phyloP scores from a whole-genome alignment of 1,284 basidiomycete genomes.

The Pseudozyma tsukubaensis region DNA sequence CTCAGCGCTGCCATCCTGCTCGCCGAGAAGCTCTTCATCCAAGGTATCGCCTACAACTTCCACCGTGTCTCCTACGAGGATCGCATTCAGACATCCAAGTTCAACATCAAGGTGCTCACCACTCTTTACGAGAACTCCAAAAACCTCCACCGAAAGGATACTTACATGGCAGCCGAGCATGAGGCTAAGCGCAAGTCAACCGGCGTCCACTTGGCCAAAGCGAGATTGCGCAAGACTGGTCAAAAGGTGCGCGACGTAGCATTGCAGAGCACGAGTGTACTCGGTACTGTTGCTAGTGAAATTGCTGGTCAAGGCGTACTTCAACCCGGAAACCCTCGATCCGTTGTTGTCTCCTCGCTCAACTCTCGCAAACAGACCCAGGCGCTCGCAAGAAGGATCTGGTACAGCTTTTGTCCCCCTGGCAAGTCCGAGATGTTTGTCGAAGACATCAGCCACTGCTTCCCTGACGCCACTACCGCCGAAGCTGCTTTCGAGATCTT shows the following conservation, averaged over 20 bases:
- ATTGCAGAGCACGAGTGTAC: slow-evolving; percentile 64
- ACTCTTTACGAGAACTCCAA: slow-evolving; percentile 79
- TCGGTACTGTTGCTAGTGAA: slow-evolving; percentile 74
- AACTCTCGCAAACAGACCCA: slow-evolving; percentile 78
- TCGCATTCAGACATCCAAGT: slow-evolving; percentile 84
- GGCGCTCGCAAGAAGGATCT: slow-evolving; percentile 84
- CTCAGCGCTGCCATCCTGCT: slow-evolving; percentile 80
- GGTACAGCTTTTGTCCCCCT: slow-evolving; percentile 81
- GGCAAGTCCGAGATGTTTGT: slow-evolving; percentile 72
- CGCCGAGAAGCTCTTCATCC: slow-evolving; percentile 86
- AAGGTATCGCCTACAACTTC: slow-evolving; percentile 77
- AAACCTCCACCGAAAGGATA: slow-evolving; percentile 69
- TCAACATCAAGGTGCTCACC: slow-evolving; percentile 79
- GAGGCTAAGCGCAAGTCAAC: slow-evolving; percentile 48
- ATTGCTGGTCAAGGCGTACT: slow-evolving; percentile 67
- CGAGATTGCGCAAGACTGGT: slow-evolving; percentile 36
- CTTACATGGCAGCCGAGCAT: slow-evolving; percentile 47
- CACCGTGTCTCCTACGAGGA: slow-evolving; percentile 89
- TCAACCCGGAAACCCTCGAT: slow-evolving; percentile 76
- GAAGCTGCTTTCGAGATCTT: slow-evolving; percentile 78
- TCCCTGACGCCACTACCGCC: slow-evolving; percentile 70
- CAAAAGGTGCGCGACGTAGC: slow-evolving; percentile 70
- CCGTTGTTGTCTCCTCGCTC: slow-evolving; percentile 45
- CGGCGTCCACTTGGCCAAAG: slow-evolving; percentile 31
- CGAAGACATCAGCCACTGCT: slow-evolving; percentile 80